Evolutionary conservation across 2,329 filamentous ascomycete species (phyloP).

Genomic region (Colletotrichum chlorophyti): DNA sequence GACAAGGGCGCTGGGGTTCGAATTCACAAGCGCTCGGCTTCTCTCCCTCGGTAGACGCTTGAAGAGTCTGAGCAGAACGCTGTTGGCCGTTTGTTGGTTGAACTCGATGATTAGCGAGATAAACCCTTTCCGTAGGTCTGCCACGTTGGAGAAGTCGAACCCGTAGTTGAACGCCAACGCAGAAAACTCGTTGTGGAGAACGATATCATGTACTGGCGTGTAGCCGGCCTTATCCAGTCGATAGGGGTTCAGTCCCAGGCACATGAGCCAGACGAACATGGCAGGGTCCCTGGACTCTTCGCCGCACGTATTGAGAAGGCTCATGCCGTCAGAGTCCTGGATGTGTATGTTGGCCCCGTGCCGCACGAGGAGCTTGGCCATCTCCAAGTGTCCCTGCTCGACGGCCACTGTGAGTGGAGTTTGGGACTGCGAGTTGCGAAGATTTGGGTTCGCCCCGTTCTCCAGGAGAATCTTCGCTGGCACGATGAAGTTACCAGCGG

Average conservation of each 20-base stretch:
- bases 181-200: neutral
- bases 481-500: neutral
- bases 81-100: neutral
- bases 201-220: slow-evolving; percentile 7
- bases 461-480: neutral
- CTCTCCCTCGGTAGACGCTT: slow-evolving; percentile 5
- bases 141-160: slow-evolving; percentile 20
- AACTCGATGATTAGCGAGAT: slow-evolving; percentile 9
- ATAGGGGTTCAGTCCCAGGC: slow-evolving; percentile 24
- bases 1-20: neutral
- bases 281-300: slow-evolving; percentile 13
- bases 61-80: neutral
- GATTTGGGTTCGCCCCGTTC: neutral
- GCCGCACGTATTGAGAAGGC: slow-evolving; percentile 11
- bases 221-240: slow-evolving; percentile 12
- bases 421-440: neutral
- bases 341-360: slow-evolving; percentile 34
- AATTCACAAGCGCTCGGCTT: slow-evolving; percentile 1
- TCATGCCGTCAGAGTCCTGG: slow-evolving; percentile 4
- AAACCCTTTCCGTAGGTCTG: slow-evolving; percentile 2
- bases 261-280: slow-evolving; percentile 22
- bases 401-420: neutral
- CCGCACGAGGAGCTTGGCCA: slow-evolving; percentile 37
- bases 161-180: neutral
- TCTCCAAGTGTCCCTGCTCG: slow-evolving; percentile 27